Evolutionary conservation across 1,284 basidiomycete species (phyloP).

Genomic region (Anthracocystis setariae): DNA sequence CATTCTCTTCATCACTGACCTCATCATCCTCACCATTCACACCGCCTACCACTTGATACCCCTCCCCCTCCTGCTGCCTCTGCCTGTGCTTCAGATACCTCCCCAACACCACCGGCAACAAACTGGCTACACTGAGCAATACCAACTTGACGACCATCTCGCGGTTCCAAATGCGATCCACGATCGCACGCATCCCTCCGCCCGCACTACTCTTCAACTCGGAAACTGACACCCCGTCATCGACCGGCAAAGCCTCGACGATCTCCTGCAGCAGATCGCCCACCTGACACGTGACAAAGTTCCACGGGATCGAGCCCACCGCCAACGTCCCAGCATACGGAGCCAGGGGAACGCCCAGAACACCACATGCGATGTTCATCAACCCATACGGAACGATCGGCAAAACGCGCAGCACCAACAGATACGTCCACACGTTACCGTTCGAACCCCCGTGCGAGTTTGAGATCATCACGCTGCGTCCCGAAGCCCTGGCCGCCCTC

Average conservation of each 20-base stretch:
- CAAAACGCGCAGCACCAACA: slow-evolving; percentile 63
- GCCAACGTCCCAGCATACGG: slow-evolving; percentile 62
- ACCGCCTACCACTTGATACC: slow-evolving; percentile 25
- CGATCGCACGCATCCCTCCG: slow-evolving; percentile 53
- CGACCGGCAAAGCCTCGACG: slow-evolving; percentile 49
- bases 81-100: slow-evolving; percentile 40
- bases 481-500: slow-evolving; percentile 28
- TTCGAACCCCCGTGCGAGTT: slow-evolving; percentile 19
- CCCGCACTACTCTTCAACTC: slow-evolving; percentile 35
- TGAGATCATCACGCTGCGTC: slow-evolving; percentile 45
- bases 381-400: slow-evolving; percentile 66
- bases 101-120: slow-evolving; percentile 55
- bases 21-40: slow-evolving; percentile 6
- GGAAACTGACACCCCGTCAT: slow-evolving; percentile 26
- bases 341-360: slow-evolving; percentile 62
- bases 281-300: slow-evolving; percentile 64
- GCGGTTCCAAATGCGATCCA: slow-evolving; percentile 57
- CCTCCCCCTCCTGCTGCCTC: slow-evolving; percentile 22
- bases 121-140: slow-evolving; percentile 54
- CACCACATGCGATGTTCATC: slow-evolving; percentile 67
- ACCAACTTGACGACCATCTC: slow-evolving; percentile 60
- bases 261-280: slow-evolving; percentile 64
- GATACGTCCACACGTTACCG: slow-evolving; percentile 60
- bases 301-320: slow-evolving; percentile 65
- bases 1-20: slow-evolving; percentile 34